A percentile compares a stretch with the other conserved stretches of the same genome.
phyloP scores from a whole-genome alignment of 768 basidiomycete genomes.

The Mycena galericulata region DNA sequence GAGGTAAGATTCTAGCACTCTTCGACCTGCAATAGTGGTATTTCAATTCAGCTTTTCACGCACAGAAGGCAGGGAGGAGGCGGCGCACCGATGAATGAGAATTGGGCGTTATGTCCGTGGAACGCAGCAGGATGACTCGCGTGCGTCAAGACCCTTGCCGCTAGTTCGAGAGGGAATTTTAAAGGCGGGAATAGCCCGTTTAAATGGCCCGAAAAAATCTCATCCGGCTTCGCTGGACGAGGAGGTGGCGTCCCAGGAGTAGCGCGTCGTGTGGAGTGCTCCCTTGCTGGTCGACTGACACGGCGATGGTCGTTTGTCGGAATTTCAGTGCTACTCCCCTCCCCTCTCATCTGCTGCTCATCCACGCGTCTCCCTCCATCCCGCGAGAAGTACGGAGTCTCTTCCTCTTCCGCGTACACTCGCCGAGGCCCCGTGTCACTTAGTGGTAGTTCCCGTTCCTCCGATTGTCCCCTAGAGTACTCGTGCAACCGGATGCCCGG shows the following conservation, averaged over 20 bases:
- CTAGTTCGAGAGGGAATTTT: constrained; percentile 77
- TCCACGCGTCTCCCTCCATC: constrained; percentile 14
- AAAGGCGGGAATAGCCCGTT: constrained; percentile 73
- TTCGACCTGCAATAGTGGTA: constrained; percentile 66
- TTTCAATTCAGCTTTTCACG: neutral
- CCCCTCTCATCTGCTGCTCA: constrained; percentile 3
- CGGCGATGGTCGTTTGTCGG: neutral
- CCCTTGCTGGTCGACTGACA: neutral
- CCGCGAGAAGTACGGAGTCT: neutral
- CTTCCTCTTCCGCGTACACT: constrained; percentile 5
- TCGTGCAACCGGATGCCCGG: constrained; percentile 23
- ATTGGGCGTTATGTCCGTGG: constrained; percentile 77
- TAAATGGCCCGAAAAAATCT: constrained; percentile 64
- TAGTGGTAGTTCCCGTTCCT: constrained; percentile 19
- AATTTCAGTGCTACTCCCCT: constrained; percentile 20
- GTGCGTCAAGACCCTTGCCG: constrained; percentile 82
- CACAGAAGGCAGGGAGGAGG: neutral
- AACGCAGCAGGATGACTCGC: constrained; percentile 76
- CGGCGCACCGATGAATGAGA: constrained; percentile 77
- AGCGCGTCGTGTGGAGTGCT: constrained; percentile 8
- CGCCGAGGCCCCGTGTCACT: neutral
- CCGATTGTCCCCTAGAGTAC: constrained; percentile 3
- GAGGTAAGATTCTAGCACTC: constrained; percentile 82
- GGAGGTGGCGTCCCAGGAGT: neutral
- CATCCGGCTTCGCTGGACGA: constrained; percentile 24